Percentiles rank a stretch among this genome's conserved stretches.
Conservation (phyloP, 2,329 filamentous ascomycete species). For the Aspergillus alliaceus region DNA sequence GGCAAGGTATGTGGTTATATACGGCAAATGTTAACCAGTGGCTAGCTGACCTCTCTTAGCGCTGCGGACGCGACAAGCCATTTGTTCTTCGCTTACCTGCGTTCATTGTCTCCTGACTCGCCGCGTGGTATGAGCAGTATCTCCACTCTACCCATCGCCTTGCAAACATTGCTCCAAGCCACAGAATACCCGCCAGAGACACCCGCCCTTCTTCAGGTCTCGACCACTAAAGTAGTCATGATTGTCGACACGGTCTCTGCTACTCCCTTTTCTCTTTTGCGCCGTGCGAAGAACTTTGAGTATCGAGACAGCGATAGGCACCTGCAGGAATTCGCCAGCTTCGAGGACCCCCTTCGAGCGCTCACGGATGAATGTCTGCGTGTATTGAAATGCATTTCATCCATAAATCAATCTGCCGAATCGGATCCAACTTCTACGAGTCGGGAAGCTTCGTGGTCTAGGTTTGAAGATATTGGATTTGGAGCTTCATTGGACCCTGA, state of each 20-base stretch:
- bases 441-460: conserved; percentile 89
- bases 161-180: conserved; percentile 86
- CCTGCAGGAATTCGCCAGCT: conserved; percentile 82
- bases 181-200: conserved; percentile 89
- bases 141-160: conserved; percentile 80
- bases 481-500: conserved; percentile 70
- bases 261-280: conserved; percentile 85
- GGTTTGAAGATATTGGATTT: conserved; percentile 94
- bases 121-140: conserved; percentile 71
- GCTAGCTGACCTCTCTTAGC: conserved; percentile 50
- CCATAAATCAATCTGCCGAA: conserved; percentile 79
- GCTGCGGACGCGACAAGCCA: conserved; percentile 95
- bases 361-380: conserved; percentile 92
- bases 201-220: conserved; percentile 72
- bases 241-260: conserved; percentile 94
- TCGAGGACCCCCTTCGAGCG: conserved; percentile 82
- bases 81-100: conserved; percentile 94
- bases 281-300: conserved; percentile 90
- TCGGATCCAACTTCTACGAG: conserved; percentile 71
- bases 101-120: conserved; percentile 80
- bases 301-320: conserved; percentile 85
- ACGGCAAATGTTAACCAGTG: neutral
- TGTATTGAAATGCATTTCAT: conserved; percentile 84
- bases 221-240: conserved; percentile 90
- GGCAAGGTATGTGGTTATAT: conserved; percentile 62